These are phyloP conservation scores for Clarkia xantiana DNA, from an alignment of 345 rosid species.

Conservation along the genomic window DNA sequence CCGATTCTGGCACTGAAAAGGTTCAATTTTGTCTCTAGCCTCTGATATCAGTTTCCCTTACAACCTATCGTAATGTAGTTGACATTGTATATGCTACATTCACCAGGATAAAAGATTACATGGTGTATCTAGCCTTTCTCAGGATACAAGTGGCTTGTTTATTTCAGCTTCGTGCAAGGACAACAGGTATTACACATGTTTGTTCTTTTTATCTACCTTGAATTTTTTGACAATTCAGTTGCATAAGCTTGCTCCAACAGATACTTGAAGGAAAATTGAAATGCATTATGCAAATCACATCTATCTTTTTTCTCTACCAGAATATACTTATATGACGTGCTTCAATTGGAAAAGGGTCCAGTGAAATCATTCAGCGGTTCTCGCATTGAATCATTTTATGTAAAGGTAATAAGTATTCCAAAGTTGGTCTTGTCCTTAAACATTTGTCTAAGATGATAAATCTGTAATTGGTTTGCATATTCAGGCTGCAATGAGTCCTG, in stretches of 20 bases:
- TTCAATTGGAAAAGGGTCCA: slow-evolving; percentile 81
- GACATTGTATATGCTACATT: neutral
- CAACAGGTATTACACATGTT: slow-evolving; percentile 32
- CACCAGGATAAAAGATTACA: slow-evolving; percentile 53
- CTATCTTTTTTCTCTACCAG: neutral
- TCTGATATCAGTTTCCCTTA: neutral
- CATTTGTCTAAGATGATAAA: neutral
- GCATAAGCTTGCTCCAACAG: too few relatives aligned
- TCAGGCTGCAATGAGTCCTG: slow-evolving; percentile 89
- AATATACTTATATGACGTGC: slow-evolving; percentile 58
- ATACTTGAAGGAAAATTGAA: too few relatives aligned
- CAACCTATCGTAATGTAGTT: neutral
- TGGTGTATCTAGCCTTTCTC: slow-evolving; percentile 80
- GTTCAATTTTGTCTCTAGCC: slow-evolving; percentile 11
- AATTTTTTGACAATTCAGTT: too few relatives aligned
- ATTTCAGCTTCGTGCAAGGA: slow-evolving; percentile 94
- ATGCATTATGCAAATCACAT: too few relatives aligned
- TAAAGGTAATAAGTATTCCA: slow-evolving; percentile 39
- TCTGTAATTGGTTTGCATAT: neutral
- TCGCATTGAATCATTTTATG: slow-evolving; percentile 67
- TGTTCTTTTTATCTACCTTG: neutral
- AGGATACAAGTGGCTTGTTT: slow-evolving; percentile 58
- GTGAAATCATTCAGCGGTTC: slow-evolving; percentile 51
- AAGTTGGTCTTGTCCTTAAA: neutral
- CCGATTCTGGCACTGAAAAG: slow-evolving; percentile 35